A percentile compares a stretch with the other conserved stretches of the same genome.
Evolutionary conservation across 257 asterid genomes (phyloP).

Genomic region (Solanum dulcamara): DNA sequence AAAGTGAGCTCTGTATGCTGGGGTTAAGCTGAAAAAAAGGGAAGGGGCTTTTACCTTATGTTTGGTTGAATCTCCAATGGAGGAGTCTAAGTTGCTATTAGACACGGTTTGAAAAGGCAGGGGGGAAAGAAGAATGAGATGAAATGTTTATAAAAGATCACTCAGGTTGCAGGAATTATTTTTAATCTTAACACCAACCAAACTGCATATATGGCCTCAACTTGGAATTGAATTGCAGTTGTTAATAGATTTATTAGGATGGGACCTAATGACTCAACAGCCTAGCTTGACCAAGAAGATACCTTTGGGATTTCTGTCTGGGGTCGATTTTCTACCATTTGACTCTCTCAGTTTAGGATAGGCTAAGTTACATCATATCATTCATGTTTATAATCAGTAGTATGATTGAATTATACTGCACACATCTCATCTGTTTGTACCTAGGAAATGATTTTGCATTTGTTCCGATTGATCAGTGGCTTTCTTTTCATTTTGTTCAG

Average conservation of each 20-base stretch:
- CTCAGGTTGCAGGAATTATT: background rate
- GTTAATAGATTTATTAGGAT: background rate
- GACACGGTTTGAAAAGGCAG: background rate
- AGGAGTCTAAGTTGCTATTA: background rate
- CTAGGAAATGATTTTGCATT: background rate
- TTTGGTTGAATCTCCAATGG: background rate
- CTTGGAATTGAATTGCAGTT: background rate
- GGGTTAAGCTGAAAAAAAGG: background rate
- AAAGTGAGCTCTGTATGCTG: background rate
- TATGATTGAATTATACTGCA: background rate
- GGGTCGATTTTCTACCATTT: background rate
- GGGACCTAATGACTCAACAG: background rate
- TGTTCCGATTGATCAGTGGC: background rate
- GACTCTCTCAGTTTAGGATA: background rate
- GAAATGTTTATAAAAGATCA: background rate
- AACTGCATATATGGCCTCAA: background rate
- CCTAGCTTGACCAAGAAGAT: background rate
- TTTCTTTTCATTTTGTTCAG: background rate
- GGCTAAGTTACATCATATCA: background rate
- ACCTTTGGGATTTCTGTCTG: background rate
- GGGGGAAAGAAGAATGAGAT: background rate
- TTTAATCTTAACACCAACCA: background rate
- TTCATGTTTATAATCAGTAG: background rate
- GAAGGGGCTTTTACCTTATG: background rate
- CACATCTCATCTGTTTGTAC: background rate